phyloP scores from a whole-genome alignment of 2,329 filamentous ascomycete genomes.

The Endoconidiophora laricicola region DNA sequence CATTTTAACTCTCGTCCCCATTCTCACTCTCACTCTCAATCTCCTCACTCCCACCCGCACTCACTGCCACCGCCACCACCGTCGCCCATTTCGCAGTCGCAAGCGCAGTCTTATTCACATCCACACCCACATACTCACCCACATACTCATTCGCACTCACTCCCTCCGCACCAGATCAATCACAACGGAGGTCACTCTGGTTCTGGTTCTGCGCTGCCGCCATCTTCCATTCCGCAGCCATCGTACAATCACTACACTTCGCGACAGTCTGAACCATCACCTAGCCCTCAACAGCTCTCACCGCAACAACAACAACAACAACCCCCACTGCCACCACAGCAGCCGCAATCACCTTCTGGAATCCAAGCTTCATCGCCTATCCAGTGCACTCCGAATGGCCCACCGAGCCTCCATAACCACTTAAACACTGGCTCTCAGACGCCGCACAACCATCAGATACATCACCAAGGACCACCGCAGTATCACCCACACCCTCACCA shows the following conservation, averaged over 20 bases:
- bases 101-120: slow-evolving; percentile 12
- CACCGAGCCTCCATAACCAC: slow-evolving; percentile 3
- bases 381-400: background rate
- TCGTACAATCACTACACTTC: background rate
- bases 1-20: slow-evolving; percentile 15
- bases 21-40: slow-evolving; percentile 13
- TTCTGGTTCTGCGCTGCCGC: background rate
- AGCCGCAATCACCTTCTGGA: background rate
- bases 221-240: background rate
- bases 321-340: slow-evolving; percentile 9
- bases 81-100: slow-evolving; percentile 3
- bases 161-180: background rate
- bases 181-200: background rate
- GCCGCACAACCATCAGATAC: slow-evolving; percentile 3
- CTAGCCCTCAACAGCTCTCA: background rate
- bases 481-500: background rate
- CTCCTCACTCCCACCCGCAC: slow-evolving; percentile 15
- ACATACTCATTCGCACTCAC: background rate
- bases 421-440: background rate
- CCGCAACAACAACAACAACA: slow-evolving; percentile 12
- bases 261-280: background rate
- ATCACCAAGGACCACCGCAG: slow-evolving; percentile 17
- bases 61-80: background rate
- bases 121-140: background rate
- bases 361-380: background rate